Evolutionary conservation across 2,329 filamentous ascomycete genomes (phyloP).

Genomic region (Cladosporium sp.): DNA sequence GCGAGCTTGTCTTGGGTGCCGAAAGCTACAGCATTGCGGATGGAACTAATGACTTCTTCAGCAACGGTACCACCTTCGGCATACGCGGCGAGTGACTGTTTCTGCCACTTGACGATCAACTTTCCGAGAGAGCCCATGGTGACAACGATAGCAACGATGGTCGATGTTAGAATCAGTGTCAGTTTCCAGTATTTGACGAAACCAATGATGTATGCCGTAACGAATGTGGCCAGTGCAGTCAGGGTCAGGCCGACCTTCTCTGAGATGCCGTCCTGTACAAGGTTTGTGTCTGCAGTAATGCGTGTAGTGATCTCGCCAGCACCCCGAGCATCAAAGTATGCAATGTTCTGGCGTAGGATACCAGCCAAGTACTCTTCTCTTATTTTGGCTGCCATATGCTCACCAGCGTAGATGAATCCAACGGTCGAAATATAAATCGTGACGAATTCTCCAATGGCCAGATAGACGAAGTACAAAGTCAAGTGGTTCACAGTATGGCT

Average conservation of each 20-base stretch:
- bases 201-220: conserved; percentile 84
- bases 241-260: conserved; percentile 81
- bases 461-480: conserved; percentile 80
- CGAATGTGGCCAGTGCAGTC: conserved; percentile 72
- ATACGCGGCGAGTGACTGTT: conserved; percentile 71
- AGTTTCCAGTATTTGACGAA: conserved; percentile 92
- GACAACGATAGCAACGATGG: conserved; percentile 72
- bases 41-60: conserved; percentile 90
- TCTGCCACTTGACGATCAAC: conserved; percentile 78
- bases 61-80: conserved; percentile 81
- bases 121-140: conserved; percentile 69
- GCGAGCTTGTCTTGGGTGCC: conserved; percentile 91
- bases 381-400: conserved; percentile 45
- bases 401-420: conserved; percentile 70
- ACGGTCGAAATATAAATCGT: conserved; percentile 76
- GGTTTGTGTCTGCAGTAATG: conserved; percentile 89
- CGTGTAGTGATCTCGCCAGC: conserved; percentile 91
- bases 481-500: conserved; percentile 55
- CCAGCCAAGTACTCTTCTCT: conserved; percentile 78
- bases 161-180: conserved; percentile 79
- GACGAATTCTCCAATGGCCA: conserved; percentile 75
- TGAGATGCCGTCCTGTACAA: conserved; percentile 89
- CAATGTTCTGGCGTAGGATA: conserved; percentile 84
- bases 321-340: conserved; percentile 87
- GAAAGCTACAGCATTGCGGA: conserved; percentile 88